Evolutionary conservation across 805 yeast genomes (phyloP).

Genomic region (Saccharomyces cerevisiae): DNA sequence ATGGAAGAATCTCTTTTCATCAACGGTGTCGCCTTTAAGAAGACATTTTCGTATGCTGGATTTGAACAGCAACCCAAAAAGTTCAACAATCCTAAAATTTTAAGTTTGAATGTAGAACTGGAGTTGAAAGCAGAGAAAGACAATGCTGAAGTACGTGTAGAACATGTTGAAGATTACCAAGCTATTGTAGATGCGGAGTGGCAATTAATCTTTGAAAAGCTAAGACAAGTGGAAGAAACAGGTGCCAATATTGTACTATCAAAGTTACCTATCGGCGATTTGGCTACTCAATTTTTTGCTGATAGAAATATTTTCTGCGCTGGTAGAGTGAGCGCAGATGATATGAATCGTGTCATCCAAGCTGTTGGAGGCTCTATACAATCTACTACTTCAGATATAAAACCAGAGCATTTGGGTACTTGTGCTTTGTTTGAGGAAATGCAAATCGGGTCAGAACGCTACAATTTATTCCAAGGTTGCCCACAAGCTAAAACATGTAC

Average conservation of each 20-base stretch:
- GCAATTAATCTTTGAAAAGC: constrained; percentile 82
- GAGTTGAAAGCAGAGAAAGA: constrained; percentile 98
- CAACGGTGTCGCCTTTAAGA: constrained; percentile 94
- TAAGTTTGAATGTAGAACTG: constrained; percentile 82
- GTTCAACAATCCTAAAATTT: constrained; percentile 70
- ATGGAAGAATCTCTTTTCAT: constrained; percentile 87
- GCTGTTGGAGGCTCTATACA: constrained; percentile 93
- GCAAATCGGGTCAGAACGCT: constrained; percentile 94
- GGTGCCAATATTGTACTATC: constrained; percentile 93
- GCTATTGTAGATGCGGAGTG: constrained; percentile 98
- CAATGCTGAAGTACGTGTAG: constrained; percentile 95
- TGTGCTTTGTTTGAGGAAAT: constrained; percentile 83
- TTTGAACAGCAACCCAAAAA: constrained; percentile 96
- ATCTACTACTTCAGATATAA: constrained; percentile 65
- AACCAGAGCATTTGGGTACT: constrained; percentile 67
- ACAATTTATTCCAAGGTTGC: constrained; percentile 86
- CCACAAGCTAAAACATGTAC: constrained; percentile 92
- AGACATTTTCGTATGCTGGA: constrained; percentile 96
- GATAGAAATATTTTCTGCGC: constrained; percentile 96
- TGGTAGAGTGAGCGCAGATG: constrained; percentile 84
- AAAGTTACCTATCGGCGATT: constrained; percentile 92
- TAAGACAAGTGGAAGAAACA: constrained; percentile 69
- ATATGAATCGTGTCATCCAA: constrained; percentile 81
- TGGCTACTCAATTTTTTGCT: constrained; percentile 98
- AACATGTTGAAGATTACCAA: constrained; percentile 88